These are phyloP conservation scores for Aurantiochytrium sp. DNA, from an alignment of 108 stramenopile genomes.

Conservation along the genomic window DNA sequence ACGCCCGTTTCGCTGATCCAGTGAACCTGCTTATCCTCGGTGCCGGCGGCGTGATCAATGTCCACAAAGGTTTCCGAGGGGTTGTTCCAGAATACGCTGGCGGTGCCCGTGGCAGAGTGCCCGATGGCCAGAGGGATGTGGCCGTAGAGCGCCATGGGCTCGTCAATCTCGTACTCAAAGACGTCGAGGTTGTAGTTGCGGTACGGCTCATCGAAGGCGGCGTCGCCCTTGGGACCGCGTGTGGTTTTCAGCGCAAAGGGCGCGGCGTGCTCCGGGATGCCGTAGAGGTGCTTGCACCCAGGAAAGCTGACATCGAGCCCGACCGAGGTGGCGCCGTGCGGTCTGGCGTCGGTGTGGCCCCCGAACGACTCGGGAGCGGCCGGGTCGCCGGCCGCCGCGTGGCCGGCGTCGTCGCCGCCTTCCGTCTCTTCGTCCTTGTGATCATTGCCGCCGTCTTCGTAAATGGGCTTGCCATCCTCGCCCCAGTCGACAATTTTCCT, in stretches of 20 bases:
- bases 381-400: neutral
- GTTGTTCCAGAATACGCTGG: conserved; percentile 94
- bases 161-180: conserved; percentile 97
- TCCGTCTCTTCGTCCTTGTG: conserved; percentile 44
- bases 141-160: conserved; percentile 96
- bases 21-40: neutral
- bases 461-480: conserved; percentile 43
- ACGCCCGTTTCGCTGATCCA: conserved; percentile 79
- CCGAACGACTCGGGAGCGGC: conserved; percentile 70
- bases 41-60: conserved; percentile 46
- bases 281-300: conserved; percentile 72
- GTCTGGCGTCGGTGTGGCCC: conserved; percentile 80
- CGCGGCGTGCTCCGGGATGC: conserved; percentile 95
- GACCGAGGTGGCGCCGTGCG: conserved; percentile 85
- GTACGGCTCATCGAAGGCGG: conserved; percentile 83
- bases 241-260: conserved; percentile 78
- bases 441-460: conserved; percentile 38
- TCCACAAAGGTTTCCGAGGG: conserved; percentile 98
- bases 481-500: conserved; percentile 42
- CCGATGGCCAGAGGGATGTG: conserved; percentile 77
- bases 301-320: conserved; percentile 89
- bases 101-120: conserved; percentile 50
- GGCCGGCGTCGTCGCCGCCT: conserved; percentile 40
- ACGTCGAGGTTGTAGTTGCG: conserved; percentile 98
- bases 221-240: conserved; percentile 42